phyloP scores from a whole-genome alignment of 2,329 filamentous ascomycete species.

The Capronia americana region DNA sequence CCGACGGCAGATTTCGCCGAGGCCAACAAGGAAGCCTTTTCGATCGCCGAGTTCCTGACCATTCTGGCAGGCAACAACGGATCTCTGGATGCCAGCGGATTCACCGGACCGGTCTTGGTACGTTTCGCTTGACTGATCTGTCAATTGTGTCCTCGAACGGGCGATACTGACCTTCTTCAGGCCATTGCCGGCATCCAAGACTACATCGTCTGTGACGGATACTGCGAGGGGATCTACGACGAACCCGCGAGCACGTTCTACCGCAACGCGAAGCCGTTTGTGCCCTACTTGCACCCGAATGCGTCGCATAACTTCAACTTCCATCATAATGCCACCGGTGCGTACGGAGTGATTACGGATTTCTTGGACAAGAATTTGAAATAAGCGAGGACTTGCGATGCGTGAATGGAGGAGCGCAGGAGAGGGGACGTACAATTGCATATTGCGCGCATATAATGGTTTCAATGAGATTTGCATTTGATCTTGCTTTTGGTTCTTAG shows the following conservation, averaged over 20 bases:
- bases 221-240: constrained; percentile 38
- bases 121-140: neutral
- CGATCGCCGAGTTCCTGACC: constrained; percentile 38
- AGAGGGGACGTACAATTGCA: too few relatives aligned
- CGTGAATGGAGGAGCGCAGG: too few relatives aligned
- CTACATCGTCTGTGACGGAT: constrained; percentile 42
- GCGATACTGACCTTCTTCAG: neutral
- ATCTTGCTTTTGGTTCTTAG: too few relatives aligned
- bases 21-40: constrained; percentile 33
- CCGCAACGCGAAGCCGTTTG: constrained; percentile 38
- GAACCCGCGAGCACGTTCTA: constrained; percentile 37
- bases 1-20: constrained; percentile 38
- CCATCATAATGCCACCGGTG: constrained; percentile 40
- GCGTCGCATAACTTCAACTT: constrained; percentile 42
- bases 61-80: constrained; percentile 30
- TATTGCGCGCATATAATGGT: too few relatives aligned
- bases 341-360: constrained; percentile 39
- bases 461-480: too few relatives aligned
- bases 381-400: neutral
- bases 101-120: constrained; percentile 30
- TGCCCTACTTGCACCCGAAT: constrained; percentile 37
- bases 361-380: constrained; percentile 22
- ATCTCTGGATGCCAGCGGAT: constrained; percentile 26
- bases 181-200: constrained; percentile 33
- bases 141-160: neutral